Percentiles rank a stretch among this genome's conserved stretches.
These are phyloP conservation scores for Curvularia verruculosa DNA, from an alignment of 2,329 filamentous ascomycete species.

Conservation along the genomic window DNA sequence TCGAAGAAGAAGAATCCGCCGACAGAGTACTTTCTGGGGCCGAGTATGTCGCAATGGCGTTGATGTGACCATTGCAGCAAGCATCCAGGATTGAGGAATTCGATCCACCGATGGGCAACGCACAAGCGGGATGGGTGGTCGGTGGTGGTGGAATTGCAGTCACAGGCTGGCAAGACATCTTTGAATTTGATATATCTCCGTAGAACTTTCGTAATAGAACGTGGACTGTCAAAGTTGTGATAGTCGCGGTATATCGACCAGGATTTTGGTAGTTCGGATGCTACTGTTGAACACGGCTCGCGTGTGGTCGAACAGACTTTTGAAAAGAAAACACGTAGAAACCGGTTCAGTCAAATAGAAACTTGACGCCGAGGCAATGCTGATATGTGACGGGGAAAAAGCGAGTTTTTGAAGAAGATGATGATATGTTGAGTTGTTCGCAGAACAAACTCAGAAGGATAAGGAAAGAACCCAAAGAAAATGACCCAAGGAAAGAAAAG, in stretches of 20 bases:
- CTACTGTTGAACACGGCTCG: conserved; percentile 8
- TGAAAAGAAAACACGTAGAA: background rate
- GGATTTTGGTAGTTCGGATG: background rate
- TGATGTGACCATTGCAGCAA: conserved; percentile 42
- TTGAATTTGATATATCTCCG: background rate
- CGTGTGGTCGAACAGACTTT: background rate
- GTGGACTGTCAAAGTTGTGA: background rate
- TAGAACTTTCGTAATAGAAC: background rate
- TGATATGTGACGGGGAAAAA: conserved; percentile 8
- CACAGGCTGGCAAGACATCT: conserved; percentile 25
- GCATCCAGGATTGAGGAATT: conserved; percentile 39
- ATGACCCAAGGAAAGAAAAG: conserved; percentile 14
- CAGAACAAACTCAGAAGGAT: conserved; percentile 22
- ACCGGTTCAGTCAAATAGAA: background rate
- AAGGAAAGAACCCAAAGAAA: conserved; percentile 14
- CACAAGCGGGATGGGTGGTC: conserved; percentile 30
- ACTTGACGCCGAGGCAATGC: conserved; percentile 11
- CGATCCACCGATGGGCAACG: conserved; percentile 34
- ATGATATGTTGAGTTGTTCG: conserved; percentile 15
- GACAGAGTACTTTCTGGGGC: conserved; percentile 11
- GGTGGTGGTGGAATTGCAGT: conserved; percentile 29
- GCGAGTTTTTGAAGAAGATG: conserved; percentile 1
- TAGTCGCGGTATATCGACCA: background rate
- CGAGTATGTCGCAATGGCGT: conserved; percentile 31
- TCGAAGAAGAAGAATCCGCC: conserved; percentile 3